Conservation (phyloP, 176 grass and related monocot genomes). For the Poa pratensis region DNA sequence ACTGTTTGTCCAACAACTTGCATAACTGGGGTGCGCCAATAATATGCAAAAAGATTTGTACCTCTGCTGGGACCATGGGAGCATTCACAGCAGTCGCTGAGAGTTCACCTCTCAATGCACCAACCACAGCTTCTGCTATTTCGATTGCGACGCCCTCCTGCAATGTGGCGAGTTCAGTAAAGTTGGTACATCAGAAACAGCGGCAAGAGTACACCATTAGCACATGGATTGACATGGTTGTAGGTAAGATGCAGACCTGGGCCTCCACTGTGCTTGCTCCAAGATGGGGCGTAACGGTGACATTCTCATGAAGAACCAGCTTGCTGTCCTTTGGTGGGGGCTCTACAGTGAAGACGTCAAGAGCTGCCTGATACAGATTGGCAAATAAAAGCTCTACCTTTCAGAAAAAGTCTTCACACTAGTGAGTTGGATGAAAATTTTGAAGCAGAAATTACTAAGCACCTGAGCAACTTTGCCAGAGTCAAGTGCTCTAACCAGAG, state of each 20-base stretch:
- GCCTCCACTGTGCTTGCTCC: constrained; percentile 97
- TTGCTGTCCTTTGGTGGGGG: constrained; percentile 83
- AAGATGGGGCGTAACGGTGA: constrained; percentile 90
- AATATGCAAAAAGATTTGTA: constrained; percentile 33
- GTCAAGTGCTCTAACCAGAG: constrained; percentile 87
- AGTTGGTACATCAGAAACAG: constrained; percentile 25
- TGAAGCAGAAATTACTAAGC: constrained; percentile 17
- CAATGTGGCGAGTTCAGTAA: constrained; percentile 37
- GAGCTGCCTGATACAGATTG: constrained; percentile 73
- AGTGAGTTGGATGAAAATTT: not conserved
- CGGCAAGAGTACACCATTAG: not conserved
- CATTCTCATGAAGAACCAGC: constrained; percentile 88
- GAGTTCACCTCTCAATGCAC: constrained; percentile 84
- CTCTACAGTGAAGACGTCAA: constrained; percentile 95
- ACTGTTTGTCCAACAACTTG: not conserved
- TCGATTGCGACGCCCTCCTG: constrained; percentile 96
- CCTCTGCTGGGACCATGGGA: constrained; percentile 96
- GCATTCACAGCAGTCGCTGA: constrained; percentile 92
- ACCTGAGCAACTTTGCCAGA: constrained; percentile 92
- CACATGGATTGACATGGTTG: not conserved
- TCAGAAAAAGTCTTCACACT: constrained; percentile 30
- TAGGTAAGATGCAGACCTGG: constrained; percentile 66
- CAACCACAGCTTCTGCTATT: constrained; percentile 86
- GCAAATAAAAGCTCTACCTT: constrained; percentile 4
- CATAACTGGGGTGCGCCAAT: not conserved